These are phyloP conservation scores for Mycena filopes DNA, from an alignment of 768 basidiomycete genomes.

Conservation along the genomic window DNA sequence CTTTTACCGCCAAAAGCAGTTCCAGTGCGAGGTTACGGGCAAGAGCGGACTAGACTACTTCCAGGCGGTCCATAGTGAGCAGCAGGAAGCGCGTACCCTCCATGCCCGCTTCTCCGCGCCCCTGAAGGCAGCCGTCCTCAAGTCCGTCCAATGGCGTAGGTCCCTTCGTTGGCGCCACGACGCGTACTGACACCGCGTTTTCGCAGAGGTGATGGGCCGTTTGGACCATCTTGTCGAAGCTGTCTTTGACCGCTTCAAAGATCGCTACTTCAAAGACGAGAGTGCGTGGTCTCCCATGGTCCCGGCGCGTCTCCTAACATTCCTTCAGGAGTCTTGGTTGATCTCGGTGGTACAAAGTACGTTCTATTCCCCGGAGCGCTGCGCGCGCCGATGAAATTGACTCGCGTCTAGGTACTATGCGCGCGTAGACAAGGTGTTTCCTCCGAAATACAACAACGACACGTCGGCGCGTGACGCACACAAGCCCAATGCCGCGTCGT, in stretches of 20 bases:
- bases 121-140: constrained; percentile 91
- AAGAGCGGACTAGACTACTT: constrained; percentile 95
- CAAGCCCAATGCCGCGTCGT: constrained; percentile 48
- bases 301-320: constrained; percentile 17
- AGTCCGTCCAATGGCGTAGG: constrained; percentile 97
- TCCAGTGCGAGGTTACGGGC: constrained; percentile 97
- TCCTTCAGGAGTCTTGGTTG: constrained; percentile 80
- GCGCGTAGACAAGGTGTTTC: constrained; percentile 80
- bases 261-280: constrained; percentile 93
- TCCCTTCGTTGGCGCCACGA: constrained; percentile 41
- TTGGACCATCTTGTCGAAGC: constrained; percentile 95
- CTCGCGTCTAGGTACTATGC: constrained; percentile 75
- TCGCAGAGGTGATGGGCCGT: constrained; percentile 93
- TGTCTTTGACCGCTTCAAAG: constrained; percentile 95
- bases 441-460: constrained; percentile 65
- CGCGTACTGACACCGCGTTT: constrained; percentile 33
- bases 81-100: constrained; percentile 87
- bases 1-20: constrained; percentile 93
- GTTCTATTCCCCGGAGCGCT: constrained; percentile 34
- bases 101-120: constrained; percentile 93
- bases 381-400: constrained; percentile 30
- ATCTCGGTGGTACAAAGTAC: constrained; percentile 88
- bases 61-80: constrained; percentile 92
- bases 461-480: constrained; percentile 59
- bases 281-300: constrained; percentile 62